Evolutionary conservation across 2,329 filamentous ascomycete species (phyloP), one percentile per base, ranked within the genome.

Genomic region (Penicillium crustosum): DNA sequence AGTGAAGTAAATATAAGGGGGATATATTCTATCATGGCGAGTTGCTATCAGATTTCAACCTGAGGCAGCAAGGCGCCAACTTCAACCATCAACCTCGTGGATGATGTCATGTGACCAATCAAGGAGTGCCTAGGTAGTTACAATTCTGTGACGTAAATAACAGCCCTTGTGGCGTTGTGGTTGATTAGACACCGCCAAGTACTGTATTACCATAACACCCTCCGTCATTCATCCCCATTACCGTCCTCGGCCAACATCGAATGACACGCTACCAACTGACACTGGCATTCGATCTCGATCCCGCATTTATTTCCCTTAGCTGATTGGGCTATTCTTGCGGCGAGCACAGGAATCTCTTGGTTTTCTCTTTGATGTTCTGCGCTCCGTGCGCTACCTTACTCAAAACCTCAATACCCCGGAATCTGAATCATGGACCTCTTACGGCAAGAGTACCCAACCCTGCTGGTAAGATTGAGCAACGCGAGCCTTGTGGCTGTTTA

Each of bases 371-470:
- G 51, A 62, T 71, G 70, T 69, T 74, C 75, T 75, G 73, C 65
- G 66, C 67, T 68, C 64, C 59, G 47, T 65, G 61, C 61, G 57
- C 60, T 63, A 44, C 31, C 19, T 55, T 49, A 49, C 49, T 51
- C 50, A 58, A 55, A 59, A 53, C 68, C 45, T 51, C 53, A 58
- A 56, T 60, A 53, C 68, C 47, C 56, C 66, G 69, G 47, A 69
- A 68, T 66, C 59, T 61, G 58, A 67, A 68, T 61, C 70, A 91
- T 91, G 86, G 88, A 90, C 71, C 84, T 93, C 72, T 88, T 90
- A 74, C 86, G 92, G 78, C 83, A 89, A 77, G 93, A 97, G 78
- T 97, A 97, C 82, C 92, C 93, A 76, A 88, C 87, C 68, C 88
- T 97, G 85, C 88, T 96, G 88, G 93, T 97, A 83, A 82, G 89